phyloP scores from a whole-genome alignment of 2,329 filamentous ascomycete species.

The Fusarium protoensiforme region DNA sequence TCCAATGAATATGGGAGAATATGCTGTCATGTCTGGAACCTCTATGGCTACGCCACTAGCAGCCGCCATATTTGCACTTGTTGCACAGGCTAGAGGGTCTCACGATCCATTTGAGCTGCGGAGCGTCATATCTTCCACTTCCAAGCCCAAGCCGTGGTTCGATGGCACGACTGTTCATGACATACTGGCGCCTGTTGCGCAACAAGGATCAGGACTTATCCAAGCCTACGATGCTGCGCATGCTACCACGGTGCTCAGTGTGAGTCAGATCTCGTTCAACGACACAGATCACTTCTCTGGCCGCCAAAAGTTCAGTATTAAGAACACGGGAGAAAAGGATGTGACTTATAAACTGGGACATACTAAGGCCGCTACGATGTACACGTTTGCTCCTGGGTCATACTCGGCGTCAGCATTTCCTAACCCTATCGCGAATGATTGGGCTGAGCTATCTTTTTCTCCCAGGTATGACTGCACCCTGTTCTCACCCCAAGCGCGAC shows the following conservation, averaged over 20 bases:
- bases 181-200: not conserved
- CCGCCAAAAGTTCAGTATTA: not conserved
- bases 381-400: not conserved
- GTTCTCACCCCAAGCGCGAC: rapidly evolving
- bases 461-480: not conserved
- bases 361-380: not conserved
- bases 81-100: not conserved
- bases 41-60: not conserved
- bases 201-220: not conserved
- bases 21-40: not conserved
- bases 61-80: not conserved
- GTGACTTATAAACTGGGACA: not conserved
- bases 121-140: not conserved
- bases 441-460: not conserved
- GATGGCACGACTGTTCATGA: not conserved
- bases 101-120: not conserved
- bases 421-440: not conserved
- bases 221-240: not conserved
- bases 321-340: not conserved
- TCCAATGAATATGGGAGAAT: not conserved
- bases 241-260: not conserved
- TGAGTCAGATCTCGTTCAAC: not conserved
- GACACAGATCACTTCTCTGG: not conserved
- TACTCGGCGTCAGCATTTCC: not conserved
- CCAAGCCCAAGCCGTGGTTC: not conserved